Evolutionary conservation across 176 grass and related monocot genomes (phyloP), one percentile per base, ranked within the genome.

Genomic region (Saccharum officinarum): DNA sequence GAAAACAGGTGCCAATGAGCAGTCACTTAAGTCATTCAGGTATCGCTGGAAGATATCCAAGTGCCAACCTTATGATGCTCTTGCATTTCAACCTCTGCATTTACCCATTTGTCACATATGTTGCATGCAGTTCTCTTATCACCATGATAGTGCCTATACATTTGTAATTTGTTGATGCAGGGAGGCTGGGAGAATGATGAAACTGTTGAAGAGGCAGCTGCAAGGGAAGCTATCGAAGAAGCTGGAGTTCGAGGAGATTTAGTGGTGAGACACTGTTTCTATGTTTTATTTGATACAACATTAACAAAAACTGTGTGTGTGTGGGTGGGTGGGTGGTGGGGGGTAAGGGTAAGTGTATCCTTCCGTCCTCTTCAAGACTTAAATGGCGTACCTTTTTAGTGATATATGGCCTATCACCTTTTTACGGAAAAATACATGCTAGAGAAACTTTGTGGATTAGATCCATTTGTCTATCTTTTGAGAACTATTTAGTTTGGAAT

Each of bases 101-200:
- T 76, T 42, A 36, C 40, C 13, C 41, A 30, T 30, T 86, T 14
- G 0, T 68, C 33, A 65, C 28, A 28, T 64, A 41, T 81, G 13
- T 31, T 54, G 54, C 4, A 16, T 0, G 12, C 2, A 42, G 20
- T 75, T 75, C 46, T 57, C 6, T 54, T 12, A 34, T 72, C 61
- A 15, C 8, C 38, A 25, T 62, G 10, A 37, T 76, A 64, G 3
- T 64, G 0, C 33, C 12, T 63, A 67, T 65, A 40, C 60, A 59
- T 59, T 59, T 59, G 7, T n/a, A 59, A 41, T 88, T 76, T 80
- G 28, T 76, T 83, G 47, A 14, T 70, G 52, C 10, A 97, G 95
- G 95, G 95, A 81, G 95, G 92, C 85, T 97, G 95, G 95, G 95
- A 97, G 76, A 97, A 97, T 91, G 95, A 97, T 89, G 95, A 97